Base-by-base conservation (phyloP, 768 basidiomycete genomes). In the Lactifluus subvellereus region DNA sequence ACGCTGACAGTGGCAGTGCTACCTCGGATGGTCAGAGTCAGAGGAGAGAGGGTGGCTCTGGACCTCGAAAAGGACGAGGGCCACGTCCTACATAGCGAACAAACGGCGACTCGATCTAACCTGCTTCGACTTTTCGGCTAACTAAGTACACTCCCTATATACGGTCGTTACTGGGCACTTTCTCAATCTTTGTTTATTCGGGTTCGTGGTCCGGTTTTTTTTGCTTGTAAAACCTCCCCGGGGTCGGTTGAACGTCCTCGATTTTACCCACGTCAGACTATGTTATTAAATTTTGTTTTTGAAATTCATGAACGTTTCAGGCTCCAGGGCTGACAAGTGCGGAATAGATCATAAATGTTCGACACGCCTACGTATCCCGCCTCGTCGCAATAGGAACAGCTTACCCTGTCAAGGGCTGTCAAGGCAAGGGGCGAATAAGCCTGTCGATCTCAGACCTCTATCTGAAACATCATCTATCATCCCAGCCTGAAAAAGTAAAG, bases 1-100 rank as follows among this genome's bases (percentile, higher is more conserved):
- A 85, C 48, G 52, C 59, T 48, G 72, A 59, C 6, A 50, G 37
- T 47, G 22, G 37, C 11, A 38, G 56, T 47, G 33, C 22, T n/a
- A 9, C 47, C 13, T 45, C 47, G 16, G 45, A 42, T 3, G 53
- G 52, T 38, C 37, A 48, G 1, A 10, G 13, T 33, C 9, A 32
- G 14, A 47, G 43, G 50, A 50, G 56, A 33, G 58, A 51, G 2
- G 55, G 60, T 6, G 55, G 45, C 30, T 1, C 57, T 33, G 10
- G 9, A 18, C 43, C 67, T 11, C 57, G 61, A 10, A 67, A 68
- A 57, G 27, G 27, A 18, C 65, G 37, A 20, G 61, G 59, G 2
- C 48, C 35, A 1, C 65, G 53, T 38, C n/a, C 61, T 49, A 0
- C 22, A 27, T 57, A 43, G 47, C 10, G 20, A 40, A 33, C 22